Evolutionary conservation across 1,284 basidiomycete species (phyloP).

Genomic region (Fomes fomentarius): DNA sequence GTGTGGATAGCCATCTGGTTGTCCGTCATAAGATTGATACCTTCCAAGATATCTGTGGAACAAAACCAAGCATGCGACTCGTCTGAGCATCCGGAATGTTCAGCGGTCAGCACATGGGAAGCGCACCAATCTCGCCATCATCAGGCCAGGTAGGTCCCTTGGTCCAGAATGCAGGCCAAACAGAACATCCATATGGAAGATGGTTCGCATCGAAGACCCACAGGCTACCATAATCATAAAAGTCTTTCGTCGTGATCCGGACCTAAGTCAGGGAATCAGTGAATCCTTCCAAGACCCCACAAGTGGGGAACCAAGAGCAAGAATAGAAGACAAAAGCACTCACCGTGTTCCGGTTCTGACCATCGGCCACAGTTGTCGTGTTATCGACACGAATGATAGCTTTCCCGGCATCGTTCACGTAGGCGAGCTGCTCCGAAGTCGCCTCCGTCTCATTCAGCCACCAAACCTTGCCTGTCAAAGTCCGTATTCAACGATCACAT

Average conservation of each 20-base stretch:
- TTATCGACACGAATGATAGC: slow-evolving; percentile 68
- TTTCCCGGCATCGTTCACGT: slow-evolving; percentile 54
- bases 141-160: slow-evolving; percentile 49
- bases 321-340: slow-evolving; percentile 22
- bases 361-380: slow-evolving; percentile 46
- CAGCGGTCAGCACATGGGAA: not conserved
- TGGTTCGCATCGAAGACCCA: slow-evolving; percentile 54
- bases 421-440: slow-evolving; percentile 48
- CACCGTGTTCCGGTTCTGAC: slow-evolving; percentile 59
- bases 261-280: slow-evolving; percentile 36
- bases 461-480: slow-evolving; percentile 51
- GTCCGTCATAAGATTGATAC: slow-evolving; percentile 38
- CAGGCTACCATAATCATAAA: slow-evolving; percentile 50
- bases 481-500: not conserved
- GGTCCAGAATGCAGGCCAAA: slow-evolving; percentile 50
- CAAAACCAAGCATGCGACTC: too few relatives aligned
- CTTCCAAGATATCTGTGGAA: slow-evolving; percentile 46
- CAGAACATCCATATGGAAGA: slow-evolving; percentile 64
- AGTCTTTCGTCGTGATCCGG: slow-evolving; percentile 54
- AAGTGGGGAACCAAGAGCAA: not conserved
- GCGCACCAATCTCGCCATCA: slow-evolving; percentile 54
- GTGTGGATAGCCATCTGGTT: slow-evolving; percentile 72
- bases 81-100: too few relatives aligned
- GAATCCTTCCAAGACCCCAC: not conserved
- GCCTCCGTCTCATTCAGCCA: slow-evolving; percentile 51